Base-by-base conservation (phyloP, 176 grass and related monocot species). In the Hsuehochloa calcarea region DNA sequence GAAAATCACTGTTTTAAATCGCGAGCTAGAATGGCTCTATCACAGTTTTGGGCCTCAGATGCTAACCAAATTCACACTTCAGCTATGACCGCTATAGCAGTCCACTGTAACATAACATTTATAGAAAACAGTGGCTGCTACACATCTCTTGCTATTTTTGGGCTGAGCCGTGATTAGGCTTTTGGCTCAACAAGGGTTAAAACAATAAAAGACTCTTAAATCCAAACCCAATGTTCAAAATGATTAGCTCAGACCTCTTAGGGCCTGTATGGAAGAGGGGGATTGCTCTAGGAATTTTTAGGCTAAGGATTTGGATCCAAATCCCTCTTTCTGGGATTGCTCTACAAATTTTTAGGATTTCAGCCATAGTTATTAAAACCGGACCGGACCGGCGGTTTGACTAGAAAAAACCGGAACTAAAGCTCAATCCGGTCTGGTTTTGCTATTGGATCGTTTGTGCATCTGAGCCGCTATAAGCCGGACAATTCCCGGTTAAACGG, bases 201-300 rank as follows among this genome's bases (percentile, higher is more conserved):
- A 72, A 84, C 1, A 0, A 45, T n/a, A 65, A 22, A 70, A 54
- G 55, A 41, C 5, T 77, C 50, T 78, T 43, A 35, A 11, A 77
- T 54, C n/a, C 71, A 84, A 84, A 52, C 9, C 34, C 29, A 44
- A 41, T 66, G 14, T 17, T 65, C 39, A 41, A 81, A 84, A 87
- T 14, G 40, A 50, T 41, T 26, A 77, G 52, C 4, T 62, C 10
- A 83, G 64, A 71, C 17, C 68, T 25, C 68, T 46, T 67, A 70
- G 64, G 59, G 22, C 58, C 10, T 25, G 58, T 61, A 26, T 61
- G 59, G 23, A 61, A 61, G 23, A 61, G 23, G 4, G 23, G 1
- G 10, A 1, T 61, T 13, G 10, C 4, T 61, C 59, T 27, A 26
- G 10, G 23, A 26, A 61, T 61, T 61, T 61, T 61, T 12, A 56